These are phyloP conservation scores for Stachybotrys chartarum DNA, from an alignment of 2,329 filamentous ascomycete genomes.

Conservation along the genomic window DNA sequence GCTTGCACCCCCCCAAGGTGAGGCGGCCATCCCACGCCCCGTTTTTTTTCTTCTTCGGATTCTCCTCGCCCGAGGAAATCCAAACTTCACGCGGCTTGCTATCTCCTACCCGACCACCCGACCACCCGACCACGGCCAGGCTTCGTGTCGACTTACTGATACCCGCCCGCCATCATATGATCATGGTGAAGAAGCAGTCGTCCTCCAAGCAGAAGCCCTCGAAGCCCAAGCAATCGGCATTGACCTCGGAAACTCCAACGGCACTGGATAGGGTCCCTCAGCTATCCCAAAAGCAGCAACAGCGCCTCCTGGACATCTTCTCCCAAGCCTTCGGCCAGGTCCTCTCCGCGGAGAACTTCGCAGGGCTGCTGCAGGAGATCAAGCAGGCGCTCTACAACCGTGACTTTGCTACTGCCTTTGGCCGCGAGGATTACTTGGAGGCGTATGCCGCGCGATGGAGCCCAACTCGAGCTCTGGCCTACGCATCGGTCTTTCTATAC, in stretches of 20 bases:
- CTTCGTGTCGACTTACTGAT: not conserved
- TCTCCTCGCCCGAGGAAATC: not conserved
- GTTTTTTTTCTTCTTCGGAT: not conserved
- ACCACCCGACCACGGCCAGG: not conserved
- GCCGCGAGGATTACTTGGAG: slow-evolving; percentile 60
- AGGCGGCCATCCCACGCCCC: not conserved
- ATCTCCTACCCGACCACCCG: too few relatives aligned
- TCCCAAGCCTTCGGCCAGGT: slow-evolving; percentile 51
- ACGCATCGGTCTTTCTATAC: slow-evolving; percentile 49
- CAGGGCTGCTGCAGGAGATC: slow-evolving; percentile 64
- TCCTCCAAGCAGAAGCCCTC: slow-evolving; percentile 9
- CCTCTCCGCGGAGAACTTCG: slow-evolving; percentile 39
- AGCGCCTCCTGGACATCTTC: slow-evolving; percentile 69
- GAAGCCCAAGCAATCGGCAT: not conserved
- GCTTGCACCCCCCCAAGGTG: not conserved
- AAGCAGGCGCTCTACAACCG: slow-evolving; percentile 82
- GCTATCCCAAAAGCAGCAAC: slow-evolving; percentile 37
- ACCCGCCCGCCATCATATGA: not conserved
- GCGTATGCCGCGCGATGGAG: slow-evolving; percentile 91
- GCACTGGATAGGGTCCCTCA: not conserved
- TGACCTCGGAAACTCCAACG: not conserved
- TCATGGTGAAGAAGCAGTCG: slow-evolving; percentile 15
- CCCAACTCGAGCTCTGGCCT: slow-evolving; percentile 75
- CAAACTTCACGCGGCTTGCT: not conserved
- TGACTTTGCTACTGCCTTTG: slow-evolving; percentile 78